Base-by-base conservation (phyloP, 106 monocot species). In the Dactylorhiza incarnata region DNA sequence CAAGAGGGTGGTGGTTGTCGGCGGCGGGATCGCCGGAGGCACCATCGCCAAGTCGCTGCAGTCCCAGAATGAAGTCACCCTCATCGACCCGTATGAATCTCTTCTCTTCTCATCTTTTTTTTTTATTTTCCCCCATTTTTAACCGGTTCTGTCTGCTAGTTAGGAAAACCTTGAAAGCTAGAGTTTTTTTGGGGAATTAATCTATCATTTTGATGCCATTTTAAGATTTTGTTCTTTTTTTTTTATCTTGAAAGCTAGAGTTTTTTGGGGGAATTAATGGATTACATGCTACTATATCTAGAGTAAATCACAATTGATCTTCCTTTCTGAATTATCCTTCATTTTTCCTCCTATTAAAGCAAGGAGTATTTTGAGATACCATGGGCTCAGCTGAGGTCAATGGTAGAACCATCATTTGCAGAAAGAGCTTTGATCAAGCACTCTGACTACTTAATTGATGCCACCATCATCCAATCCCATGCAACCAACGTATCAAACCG, bases 341-440 rank as follows among this genome's bases (percentile, higher is more conserved):
- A 13, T 19, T 75, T 66, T 73, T 20, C 6, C 2, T 12, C 48
- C 6, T 48, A 19, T 29, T 22, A 15, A 63, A 86, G 86, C 71
- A 83, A 87, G 58, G 84, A 87, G 25, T 87, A 90, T 20, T 85
- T 85, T 75, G 91, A 94, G 78, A 85, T 89, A 48, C 84, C 94
- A 53, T 94, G 94, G 94, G 89, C 90, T 10, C 81, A 72, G n/a
- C 19, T 84, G 69, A 78, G 86, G 72, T 79, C 86, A 7, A 89
- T 73, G 70, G 86, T 89, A 48, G 86, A 89, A 14, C 86, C 86
- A 15, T 17, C 78, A 9, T 63, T 89, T 54, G 83, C 89, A 15
- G 89, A 79, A 62, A 86, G 76, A 71, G 14, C 86, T 53, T 13
- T 89, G 15, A 77, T 89, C 55, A 76, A 83, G 44, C 89, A 86